Evolutionary conservation across 257 asterid species (phyloP).

Genomic region (Phtheirospermum japonicum): DNA sequence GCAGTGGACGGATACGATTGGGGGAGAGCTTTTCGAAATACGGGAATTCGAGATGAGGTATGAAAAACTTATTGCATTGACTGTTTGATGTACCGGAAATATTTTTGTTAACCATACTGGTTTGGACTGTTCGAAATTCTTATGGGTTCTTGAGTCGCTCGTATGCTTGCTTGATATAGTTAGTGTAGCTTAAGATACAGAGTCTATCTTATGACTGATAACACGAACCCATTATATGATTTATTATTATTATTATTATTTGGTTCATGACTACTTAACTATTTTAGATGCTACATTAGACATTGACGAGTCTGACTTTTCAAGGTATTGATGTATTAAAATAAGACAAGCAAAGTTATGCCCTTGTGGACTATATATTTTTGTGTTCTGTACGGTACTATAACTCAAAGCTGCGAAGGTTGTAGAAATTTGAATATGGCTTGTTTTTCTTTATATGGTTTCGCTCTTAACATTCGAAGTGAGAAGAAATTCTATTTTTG

Average conservation of each 20-base stretch:
- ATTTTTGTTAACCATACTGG: not conserved
- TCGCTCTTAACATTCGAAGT: not conserved
- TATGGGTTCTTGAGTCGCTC: not conserved
- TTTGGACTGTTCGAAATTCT: not conserved
- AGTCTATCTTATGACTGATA: not conserved
- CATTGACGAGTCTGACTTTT: not conserved
- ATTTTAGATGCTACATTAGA: not conserved
- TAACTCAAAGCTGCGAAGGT: not conserved
- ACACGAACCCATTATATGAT: not conserved
- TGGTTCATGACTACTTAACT: not conserved
- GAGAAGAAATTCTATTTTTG: too few species aligned
- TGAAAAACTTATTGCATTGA: not conserved
- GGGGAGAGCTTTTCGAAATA: slow-evolving; percentile 85
- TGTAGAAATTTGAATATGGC: not conserved
- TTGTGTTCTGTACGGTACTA: not conserved
- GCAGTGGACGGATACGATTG: slow-evolving; percentile 84
- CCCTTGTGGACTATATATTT: not conserved
- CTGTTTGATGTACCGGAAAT: not conserved
- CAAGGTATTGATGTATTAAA: not conserved
- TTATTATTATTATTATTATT: not conserved
- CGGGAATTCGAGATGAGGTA: slow-evolving; percentile 64
- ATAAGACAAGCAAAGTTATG: not conserved
- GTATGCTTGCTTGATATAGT: not conserved
- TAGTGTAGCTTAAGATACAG: too few species aligned
- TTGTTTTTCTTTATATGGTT: not conserved